These are phyloP conservation scores for Russula lepida DNA, from an alignment of 768 basidiomycete species.

Conservation along the genomic window DNA sequence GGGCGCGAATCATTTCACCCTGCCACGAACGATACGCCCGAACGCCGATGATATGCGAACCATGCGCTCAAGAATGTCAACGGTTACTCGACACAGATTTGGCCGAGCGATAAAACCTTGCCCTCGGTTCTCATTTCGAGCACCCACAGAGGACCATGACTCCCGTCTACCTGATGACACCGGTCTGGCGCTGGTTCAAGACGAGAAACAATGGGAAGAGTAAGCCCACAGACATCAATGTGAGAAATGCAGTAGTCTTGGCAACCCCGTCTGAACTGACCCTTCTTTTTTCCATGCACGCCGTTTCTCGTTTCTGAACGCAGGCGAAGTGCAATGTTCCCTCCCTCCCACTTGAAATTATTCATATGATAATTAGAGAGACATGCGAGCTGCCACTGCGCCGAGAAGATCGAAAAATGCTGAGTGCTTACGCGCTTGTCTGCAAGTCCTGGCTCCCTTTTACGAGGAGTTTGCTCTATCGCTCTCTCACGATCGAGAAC, in stretches of 20 bases:
- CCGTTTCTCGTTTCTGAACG: not conserved
- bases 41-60: not conserved
- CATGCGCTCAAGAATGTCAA: not conserved
- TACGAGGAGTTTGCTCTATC: constrained; percentile 5
- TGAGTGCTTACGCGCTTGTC: constrained; percentile 7
- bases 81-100: not conserved
- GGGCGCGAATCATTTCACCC: not conserved
- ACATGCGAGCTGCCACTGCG: constrained; percentile 5
- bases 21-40: not conserved
- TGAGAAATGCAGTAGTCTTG: not conserved
- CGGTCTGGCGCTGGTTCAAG: not conserved
- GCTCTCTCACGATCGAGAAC: constrained; percentile 6
- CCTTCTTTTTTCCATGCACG: not conserved
- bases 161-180: not conserved
- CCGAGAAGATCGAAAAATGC: not conserved
- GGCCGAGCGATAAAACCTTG: not conserved
- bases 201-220: not conserved
- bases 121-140: not conserved
- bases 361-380: constrained; percentile 6
- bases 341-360: constrained; percentile 7
- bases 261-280: not conserved
- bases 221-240: not conserved
- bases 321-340: not conserved
- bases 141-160: not conserved
- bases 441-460: constrained; percentile 15